These are phyloP conservation scores for Leucaena leucocephala DNA, from an alignment of 306 rosid genomes.

Conservation along the genomic window DNA sequence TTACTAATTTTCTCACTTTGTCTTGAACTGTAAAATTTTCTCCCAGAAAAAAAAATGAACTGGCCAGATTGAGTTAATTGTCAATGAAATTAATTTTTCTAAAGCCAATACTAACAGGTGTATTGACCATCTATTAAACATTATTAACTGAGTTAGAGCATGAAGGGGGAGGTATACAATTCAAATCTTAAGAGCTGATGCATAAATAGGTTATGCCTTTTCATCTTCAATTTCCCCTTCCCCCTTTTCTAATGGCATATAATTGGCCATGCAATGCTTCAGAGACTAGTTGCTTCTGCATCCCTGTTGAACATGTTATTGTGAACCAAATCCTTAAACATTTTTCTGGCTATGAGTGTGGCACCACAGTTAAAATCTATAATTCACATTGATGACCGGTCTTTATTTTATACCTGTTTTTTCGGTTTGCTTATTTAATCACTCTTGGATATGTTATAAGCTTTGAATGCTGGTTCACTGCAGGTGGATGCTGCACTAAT, in stretches of 20 bases:
- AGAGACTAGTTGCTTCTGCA: too few species aligned
- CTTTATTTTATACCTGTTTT: background rate
- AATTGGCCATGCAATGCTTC: too few species aligned
- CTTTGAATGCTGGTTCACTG: slow-evolving; percentile 36
- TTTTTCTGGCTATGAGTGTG: background rate
- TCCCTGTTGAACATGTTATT: too few species aligned
- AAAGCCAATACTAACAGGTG: background rate
- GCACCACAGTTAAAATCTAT: slow-evolving; percentile 1
- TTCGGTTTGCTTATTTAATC: slow-evolving; percentile 18
- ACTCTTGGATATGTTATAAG: slow-evolving; percentile 26
- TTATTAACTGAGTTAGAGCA: slow-evolving; percentile 22
- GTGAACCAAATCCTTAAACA: too few species aligned
- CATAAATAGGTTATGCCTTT: background rate
- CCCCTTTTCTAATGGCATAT: too few species aligned
- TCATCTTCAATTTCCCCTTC: background rate
- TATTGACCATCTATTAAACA: too few species aligned
- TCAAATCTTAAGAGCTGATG: slow-evolving; percentile 2
- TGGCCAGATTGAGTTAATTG: background rate
- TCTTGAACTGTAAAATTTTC: background rate
- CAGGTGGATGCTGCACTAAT: slow-evolving; percentile 98
- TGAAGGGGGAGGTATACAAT: slow-evolving; percentile 7
- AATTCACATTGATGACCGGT: background rate
- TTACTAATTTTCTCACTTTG: slow-evolving; percentile 11
- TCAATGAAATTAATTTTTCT: slow-evolving; percentile 2
- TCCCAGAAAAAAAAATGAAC: background rate